A percentile compares a stretch with the other conserved stretches of the same genome.
Evolutionary conservation across 2,329 filamentous ascomycete species (phyloP).

Genomic region (Zymoseptoria ardabiliae): DNA sequence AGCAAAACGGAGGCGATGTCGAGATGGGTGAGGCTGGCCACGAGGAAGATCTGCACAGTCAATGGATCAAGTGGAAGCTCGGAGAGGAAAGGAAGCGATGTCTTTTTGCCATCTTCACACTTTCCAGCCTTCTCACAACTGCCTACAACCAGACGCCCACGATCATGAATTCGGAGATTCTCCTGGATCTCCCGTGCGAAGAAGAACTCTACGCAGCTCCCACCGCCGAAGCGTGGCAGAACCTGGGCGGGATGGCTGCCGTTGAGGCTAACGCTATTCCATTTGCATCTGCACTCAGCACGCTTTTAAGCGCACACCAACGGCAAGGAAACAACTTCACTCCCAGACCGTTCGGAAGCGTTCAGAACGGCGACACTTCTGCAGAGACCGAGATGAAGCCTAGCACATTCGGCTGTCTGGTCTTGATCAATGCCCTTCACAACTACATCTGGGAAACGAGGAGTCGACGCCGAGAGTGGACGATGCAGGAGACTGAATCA

Average conservation of each 20-base stretch:
- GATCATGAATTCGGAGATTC: slow-evolving; percentile 88
- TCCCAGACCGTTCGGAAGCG: slow-evolving; percentile 20
- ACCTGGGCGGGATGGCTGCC: slow-evolving; percentile 63
- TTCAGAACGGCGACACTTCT: slow-evolving; percentile 7
- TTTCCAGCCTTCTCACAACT: slow-evolving; percentile 84
- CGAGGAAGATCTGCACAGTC: slow-evolving; percentile 50
- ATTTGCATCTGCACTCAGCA: slow-evolving; percentile 75
- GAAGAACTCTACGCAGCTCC: slow-evolving; percentile 86
- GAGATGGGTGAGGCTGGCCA: slow-evolving; percentile 37
- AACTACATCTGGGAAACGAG: slow-evolving; percentile 98
- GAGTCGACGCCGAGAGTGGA: slow-evolving; percentile 85
- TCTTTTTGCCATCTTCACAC: slow-evolving; percentile 79
- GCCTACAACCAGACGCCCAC: slow-evolving; percentile 90
- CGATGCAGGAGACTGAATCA: slow-evolving; percentile 82
- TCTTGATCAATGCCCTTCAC: slow-evolving; percentile 89
- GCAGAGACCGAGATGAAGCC: slow-evolving; percentile 60
- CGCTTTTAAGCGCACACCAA: slow-evolving; percentile 71
- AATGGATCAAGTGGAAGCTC: slow-evolving; percentile 85
- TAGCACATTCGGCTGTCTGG: slow-evolving; percentile 84
- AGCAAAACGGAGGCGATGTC: slow-evolving; percentile 40
- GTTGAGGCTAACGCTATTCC: slow-evolving; percentile 64
- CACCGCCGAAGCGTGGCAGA: slow-evolving; percentile 71
- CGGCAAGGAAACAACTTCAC: slow-evolving; percentile 32
- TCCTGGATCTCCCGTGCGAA: slow-evolving; percentile 82
- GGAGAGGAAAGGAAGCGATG: slow-evolving; percentile 89